A percentile compares a stretch with the other conserved stretches of the same genome.
Conservation (phyloP, 176 grass and related monocot genomes). For the Coix lacrymajobi region DNA sequence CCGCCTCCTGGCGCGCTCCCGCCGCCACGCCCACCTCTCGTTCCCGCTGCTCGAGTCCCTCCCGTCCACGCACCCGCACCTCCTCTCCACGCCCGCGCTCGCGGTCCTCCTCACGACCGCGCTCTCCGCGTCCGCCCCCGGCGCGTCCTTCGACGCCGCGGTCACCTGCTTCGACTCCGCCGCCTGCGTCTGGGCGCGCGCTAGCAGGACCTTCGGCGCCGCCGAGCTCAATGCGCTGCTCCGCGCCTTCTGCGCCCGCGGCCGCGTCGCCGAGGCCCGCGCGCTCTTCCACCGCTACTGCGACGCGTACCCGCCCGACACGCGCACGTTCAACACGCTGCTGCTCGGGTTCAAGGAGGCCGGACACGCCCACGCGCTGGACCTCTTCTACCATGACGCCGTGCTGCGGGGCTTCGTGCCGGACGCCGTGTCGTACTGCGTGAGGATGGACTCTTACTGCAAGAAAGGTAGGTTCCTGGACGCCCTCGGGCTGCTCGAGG, state of each 20-base stretch:
- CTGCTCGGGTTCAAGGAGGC: constrained; percentile 92
- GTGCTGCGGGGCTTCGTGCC: constrained; percentile 63
- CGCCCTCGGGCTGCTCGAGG: constrained; percentile 56
- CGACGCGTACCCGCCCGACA: constrained; percentile 51
- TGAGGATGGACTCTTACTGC: constrained; percentile 76
- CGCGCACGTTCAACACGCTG: constrained; percentile 72
- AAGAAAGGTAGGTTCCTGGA: constrained; percentile 65
- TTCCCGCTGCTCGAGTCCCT: constrained; percentile 47
- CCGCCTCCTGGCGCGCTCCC: constrained; percentile 38
- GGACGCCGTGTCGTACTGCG: constrained; percentile 64
- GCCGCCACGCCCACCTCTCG: constrained; percentile 43
- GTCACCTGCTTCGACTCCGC: constrained; percentile 54
- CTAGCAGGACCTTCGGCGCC: constrained; percentile 48
- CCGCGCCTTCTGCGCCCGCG: constrained; percentile 56
- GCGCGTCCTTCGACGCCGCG: constrained; percentile 42
- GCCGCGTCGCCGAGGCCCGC: constrained; percentile 58
- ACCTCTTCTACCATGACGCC: constrained; percentile 88
- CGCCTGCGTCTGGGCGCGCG: constrained; percentile 52
- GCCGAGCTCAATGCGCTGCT: constrained; percentile 74
- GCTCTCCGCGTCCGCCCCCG: constrained; percentile 26
- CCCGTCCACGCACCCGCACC: constrained; percentile 39
- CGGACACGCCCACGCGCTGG: constrained; percentile 51
- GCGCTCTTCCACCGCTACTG: constrained; percentile 58
- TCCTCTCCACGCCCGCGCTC: constrained; percentile 58
- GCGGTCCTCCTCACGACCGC: constrained; percentile 54